Evolutionary conservation across 108 stramenopile genomes (phyloP).

Genomic region (Nannochloropsis granulata): DNA sequence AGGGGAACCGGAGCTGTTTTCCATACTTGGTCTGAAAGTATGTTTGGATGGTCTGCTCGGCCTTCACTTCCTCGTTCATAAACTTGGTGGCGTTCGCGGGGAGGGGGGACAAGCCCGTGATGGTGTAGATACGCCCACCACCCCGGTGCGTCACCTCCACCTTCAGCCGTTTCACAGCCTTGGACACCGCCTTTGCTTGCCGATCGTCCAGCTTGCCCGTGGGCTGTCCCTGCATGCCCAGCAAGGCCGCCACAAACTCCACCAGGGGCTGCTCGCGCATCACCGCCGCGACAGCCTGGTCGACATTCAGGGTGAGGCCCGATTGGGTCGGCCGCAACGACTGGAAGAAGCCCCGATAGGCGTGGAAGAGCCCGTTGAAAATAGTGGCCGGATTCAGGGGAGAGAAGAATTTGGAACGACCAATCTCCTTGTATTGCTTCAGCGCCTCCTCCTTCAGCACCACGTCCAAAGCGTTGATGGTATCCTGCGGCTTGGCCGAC

Average conservation of each 20-base stretch:
- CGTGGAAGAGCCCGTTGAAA: not conserved
- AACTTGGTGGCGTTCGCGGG: not conserved
- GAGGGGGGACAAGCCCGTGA: not conserved
- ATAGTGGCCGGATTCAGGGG: not conserved
- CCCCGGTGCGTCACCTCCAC: not conserved
- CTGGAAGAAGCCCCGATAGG: conserved; percentile 21
- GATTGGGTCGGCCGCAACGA: conserved; percentile 20
- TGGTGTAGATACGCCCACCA: not conserved
- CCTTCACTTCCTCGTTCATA: not conserved
- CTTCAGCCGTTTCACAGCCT: not conserved
- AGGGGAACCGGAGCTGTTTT: not conserved
- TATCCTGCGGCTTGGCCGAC: not conserved
- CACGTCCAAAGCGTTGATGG: not conserved
- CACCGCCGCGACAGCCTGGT: conserved; percentile 21
- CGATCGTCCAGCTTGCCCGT: not conserved
- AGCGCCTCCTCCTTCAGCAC: not conserved
- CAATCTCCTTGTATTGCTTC: not conserved
- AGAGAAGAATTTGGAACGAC: not conserved
- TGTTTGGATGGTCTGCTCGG: not conserved
- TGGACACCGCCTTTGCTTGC: not conserved
- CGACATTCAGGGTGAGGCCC: conserved; percentile 26
- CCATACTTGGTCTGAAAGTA: not conserved
- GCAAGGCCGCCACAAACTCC: not conserved
- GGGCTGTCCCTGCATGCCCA: not conserved
- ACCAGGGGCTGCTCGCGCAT: conserved; percentile 17